Conservation (phyloP, 345 rosid genomes). For the Salix suchowensis region DNA sequence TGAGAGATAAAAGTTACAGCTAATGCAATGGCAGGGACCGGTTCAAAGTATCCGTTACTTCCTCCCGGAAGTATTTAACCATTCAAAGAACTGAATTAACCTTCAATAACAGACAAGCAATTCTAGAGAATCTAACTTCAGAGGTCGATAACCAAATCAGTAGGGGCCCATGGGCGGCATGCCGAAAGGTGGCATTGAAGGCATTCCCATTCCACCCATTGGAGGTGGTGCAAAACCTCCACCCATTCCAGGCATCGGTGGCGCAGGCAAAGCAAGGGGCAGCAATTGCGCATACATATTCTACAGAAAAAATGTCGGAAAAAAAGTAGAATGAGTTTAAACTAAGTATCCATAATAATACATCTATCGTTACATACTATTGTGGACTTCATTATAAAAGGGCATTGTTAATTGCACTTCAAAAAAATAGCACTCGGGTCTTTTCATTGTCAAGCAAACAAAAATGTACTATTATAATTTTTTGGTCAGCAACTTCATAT, state of each 20-base stretch:
- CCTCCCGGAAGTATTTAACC: background rate
- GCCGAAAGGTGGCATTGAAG: slow-evolving; percentile 68
- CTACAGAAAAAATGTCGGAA: slow-evolving; percentile 30
- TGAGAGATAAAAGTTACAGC: background rate
- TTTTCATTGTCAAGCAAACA: background rate
- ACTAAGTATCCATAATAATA: background rate
- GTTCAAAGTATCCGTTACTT: background rate
- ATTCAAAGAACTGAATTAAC: background rate
- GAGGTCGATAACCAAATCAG: slow-evolving; percentile 8
- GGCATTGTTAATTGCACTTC: background rate
- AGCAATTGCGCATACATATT: slow-evolving; percentile 89
- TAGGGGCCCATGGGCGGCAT: slow-evolving; percentile 69
- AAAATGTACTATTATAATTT: background rate
- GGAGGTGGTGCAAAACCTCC: slow-evolving; percentile 38
- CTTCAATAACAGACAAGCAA: background rate
- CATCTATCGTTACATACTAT: background rate
- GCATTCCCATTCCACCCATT: slow-evolving; percentile 69
- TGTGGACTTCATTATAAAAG: background rate
- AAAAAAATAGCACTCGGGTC: background rate
- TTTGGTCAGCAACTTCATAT: background rate
- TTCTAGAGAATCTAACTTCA: background rate
- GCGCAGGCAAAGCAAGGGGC: slow-evolving; percentile 88
- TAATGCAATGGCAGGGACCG: background rate
- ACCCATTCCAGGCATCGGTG: slow-evolving; percentile 79
- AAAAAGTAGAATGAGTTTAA: background rate